A percentile compares a stretch with the other conserved stretches of the same genome.
Evolutionary conservation across 805 yeast species (phyloP).

Genomic region (Wickerhamiella azyma): DNA sequence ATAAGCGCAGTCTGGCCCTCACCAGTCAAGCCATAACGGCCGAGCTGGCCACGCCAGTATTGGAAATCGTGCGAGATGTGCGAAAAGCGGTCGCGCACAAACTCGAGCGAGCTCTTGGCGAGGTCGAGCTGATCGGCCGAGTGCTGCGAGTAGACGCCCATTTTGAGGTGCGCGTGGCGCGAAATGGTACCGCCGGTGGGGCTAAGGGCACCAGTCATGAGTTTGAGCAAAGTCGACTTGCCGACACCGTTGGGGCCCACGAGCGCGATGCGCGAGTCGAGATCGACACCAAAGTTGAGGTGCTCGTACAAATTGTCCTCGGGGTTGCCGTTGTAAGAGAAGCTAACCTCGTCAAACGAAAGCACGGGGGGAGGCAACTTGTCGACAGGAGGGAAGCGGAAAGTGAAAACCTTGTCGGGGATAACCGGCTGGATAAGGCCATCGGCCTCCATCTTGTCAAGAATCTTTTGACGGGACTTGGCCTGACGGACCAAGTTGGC

Average conservation of each 20-base stretch:
- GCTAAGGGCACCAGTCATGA: slow-evolving; percentile 87
- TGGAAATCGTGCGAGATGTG: slow-evolving; percentile 92
- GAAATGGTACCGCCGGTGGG: slow-evolving; percentile 93
- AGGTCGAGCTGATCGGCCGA: slow-evolving; percentile 96
- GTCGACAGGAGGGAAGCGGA: slow-evolving; percentile 89
- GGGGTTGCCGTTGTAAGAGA: slow-evolving; percentile 58
- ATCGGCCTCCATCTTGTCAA: slow-evolving; percentile 99
- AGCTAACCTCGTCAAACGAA: slow-evolving; percentile 89
- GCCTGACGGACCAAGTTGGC: slow-evolving; percentile 98
- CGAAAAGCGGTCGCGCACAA: slow-evolving; percentile 88
- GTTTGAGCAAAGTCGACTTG: slow-evolving; percentile 85
- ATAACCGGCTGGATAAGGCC: slow-evolving; percentile 84
- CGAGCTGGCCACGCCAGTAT: slow-evolving; percentile 89
- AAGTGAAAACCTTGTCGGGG: slow-evolving; percentile 84
- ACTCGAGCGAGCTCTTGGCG: slow-evolving; percentile 89
- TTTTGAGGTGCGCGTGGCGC: slow-evolving; percentile 91
- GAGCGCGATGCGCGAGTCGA: slow-evolving; percentile 96
- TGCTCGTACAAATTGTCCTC: slow-evolving; percentile 83
- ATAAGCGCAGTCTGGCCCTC: slow-evolving; percentile 97
- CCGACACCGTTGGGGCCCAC: slow-evolving; percentile 99
- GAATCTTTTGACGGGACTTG: slow-evolving; percentile 96
- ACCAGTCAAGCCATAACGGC: slow-evolving; percentile 97
- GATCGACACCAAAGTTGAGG: slow-evolving; percentile 95
- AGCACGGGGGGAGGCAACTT: slow-evolving; percentile 97
- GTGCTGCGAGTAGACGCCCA: slow-evolving; percentile 98